These are phyloP conservation scores for Sclerospora graminicola DNA, from an alignment of 352 stramenopile species.

Conservation along the genomic window DNA sequence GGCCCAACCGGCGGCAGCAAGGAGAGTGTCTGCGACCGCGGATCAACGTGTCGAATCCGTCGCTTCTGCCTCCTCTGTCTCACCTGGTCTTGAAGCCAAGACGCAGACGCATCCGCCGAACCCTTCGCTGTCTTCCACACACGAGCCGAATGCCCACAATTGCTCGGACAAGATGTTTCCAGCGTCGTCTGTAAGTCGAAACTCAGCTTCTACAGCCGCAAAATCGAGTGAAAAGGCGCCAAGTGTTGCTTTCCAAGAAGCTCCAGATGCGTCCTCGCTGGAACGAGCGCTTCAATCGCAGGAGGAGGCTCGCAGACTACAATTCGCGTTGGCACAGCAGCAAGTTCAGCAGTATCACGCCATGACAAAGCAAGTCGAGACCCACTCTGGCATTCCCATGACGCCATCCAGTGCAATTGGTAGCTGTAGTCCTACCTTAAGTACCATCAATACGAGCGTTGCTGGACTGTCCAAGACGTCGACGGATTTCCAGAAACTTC, in stretches of 20 bases:
- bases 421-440: background rate
- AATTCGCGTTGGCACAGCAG: constrained; percentile 39
- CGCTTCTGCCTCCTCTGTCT: background rate
- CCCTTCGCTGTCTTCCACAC: background rate
- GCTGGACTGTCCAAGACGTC: constrained; percentile 15
- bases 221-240: constrained; percentile 5
- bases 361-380: constrained; percentile 20
- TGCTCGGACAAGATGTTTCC: constrained; percentile 1
- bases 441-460: background rate
- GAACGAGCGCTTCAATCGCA: no score
- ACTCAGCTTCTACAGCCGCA: constrained; percentile 20
- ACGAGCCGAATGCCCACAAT: constrained; percentile 9
- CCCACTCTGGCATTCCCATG: constrained; percentile 9
- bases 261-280: constrained; percentile 4
- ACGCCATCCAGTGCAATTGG: constrained; percentile 2
- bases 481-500: constrained; percentile 35
- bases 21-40: constrained; percentile 6
- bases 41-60: constrained; percentile 3
- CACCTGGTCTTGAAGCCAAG: constrained; percentile 2
- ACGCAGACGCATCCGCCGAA: background rate
- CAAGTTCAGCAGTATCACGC: constrained; percentile 22
- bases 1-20: constrained; percentile 8
- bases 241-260: constrained; percentile 4
- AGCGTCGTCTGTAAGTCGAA: constrained; percentile 2
- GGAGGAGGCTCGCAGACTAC: constrained; percentile 16